Evolutionary conservation across 352 stramenopile genomes (phyloP), one percentile per base, ranked within the genome.

Genomic region (Phytopythium kandeliae): DNA sequence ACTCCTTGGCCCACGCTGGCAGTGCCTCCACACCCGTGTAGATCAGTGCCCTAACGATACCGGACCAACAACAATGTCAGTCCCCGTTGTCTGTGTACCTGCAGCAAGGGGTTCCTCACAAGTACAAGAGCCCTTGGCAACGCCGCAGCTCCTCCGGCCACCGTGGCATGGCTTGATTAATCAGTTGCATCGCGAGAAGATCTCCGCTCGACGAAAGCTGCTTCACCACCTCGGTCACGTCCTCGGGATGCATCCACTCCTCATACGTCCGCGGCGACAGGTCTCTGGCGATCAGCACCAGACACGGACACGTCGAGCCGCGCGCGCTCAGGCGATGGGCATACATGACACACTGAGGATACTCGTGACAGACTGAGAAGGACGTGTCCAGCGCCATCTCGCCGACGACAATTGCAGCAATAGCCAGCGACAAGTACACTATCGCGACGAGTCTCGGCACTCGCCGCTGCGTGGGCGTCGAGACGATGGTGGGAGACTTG

Each of bases 241-340:
- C 59, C 24, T 51, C 47, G 19, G 63, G 56, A 17, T 52, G 45
- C 38, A 60, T 58, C 59, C 60, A 68, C 25, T 68, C 55, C 12
- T 60, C 13, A 30, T 40, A 50, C 25, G 59, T 65, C 16, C 37
- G 9, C 7, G 63, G 63, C 12, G 60, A 49, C 3, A 44, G 55
- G 26, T 71, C 38, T 1, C 48, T 60, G 19, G 69, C 59, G 31
- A 71, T 62, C 19, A 71, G 34, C 16, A 51, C 52, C 19, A 68
- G 55, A 21, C 63, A 71, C 34, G 63, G 63, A 37, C 59, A 71
- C 12, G 30, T 43, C 0, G 17, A 21, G 16, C 41, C 41, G 2
- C 25, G 33, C 24, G 49, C 57, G n/a, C n/a, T n/a, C 60, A 48
- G 63, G 8, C 51, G 22, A 17, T 71, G 35, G 7, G 59, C 57